These are phyloP conservation scores for Globisporangium acanthophoron DNA, from an alignment of 352 stramenopile genomes.

Conservation along the genomic window DNA sequence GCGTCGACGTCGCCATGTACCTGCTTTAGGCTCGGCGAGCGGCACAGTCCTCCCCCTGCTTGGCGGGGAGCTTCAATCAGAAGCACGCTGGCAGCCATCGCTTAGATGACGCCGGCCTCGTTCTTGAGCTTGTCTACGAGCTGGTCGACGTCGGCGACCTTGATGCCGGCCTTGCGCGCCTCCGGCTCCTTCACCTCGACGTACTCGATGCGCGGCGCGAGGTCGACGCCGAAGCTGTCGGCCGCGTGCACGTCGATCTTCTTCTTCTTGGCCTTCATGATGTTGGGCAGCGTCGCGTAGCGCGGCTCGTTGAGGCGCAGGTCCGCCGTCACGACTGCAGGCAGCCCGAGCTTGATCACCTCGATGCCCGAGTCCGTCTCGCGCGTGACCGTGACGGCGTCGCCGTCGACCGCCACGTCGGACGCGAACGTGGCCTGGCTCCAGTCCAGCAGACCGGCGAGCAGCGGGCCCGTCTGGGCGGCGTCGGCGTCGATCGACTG, in stretches of 20 bases:
- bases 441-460: conserved; percentile 95
- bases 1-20: no score
- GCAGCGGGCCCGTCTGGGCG: conserved; percentile 89
- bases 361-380: conserved; percentile 95
- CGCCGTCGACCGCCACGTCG: conserved; percentile 72
- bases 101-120: conserved; percentile 89
- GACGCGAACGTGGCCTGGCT: conserved; percentile 98
- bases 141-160: conserved; percentile 92
- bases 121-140: conserved; percentile 97
- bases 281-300: conserved; percentile 99
- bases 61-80: background rate
- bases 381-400: conserved; percentile 80
- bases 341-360: conserved; percentile 83
- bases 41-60: background rate
- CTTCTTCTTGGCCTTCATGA: conserved; percentile 99
- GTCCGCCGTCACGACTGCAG: conserved; percentile 97
- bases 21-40: no score
- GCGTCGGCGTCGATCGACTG: conserved; percentile 91
- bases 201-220: conserved; percentile 64
- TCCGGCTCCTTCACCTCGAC: conserved; percentile 91
- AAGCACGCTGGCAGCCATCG: background rate
- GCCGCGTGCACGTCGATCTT: conserved; percentile 79
- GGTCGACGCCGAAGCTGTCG: conserved; percentile 69
- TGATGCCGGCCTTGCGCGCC: conserved; percentile 91
- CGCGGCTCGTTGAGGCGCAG: conserved; percentile 98